These are phyloP conservation scores for Porogramme epimiltina DNA, from an alignment of 1,284 basidiomycete genomes.

Conservation along the genomic window DNA sequence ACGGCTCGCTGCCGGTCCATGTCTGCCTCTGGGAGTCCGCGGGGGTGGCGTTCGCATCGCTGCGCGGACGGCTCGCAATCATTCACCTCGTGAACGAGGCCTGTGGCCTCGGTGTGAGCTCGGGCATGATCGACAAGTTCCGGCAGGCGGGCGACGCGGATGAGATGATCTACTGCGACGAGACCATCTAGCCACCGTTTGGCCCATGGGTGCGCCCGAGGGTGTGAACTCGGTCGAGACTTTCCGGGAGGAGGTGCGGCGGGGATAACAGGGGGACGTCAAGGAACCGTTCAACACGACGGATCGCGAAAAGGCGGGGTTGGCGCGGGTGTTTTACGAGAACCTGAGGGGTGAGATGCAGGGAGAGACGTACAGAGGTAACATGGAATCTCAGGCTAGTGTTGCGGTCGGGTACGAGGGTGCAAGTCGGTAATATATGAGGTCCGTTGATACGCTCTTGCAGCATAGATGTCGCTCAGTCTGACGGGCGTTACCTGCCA, in stretches of 20 bases:
- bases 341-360: constrained; percentile 63
- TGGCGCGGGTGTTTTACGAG: constrained; percentile 74
- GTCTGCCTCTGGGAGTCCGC: constrained; percentile 86
- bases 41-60: constrained; percentile 67
- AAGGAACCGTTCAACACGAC: constrained; percentile 86
- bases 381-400: neutral
- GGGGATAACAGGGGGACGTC: constrained; percentile 78
- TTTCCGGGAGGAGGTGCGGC: constrained; percentile 76
- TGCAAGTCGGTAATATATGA: neutral
- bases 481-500: too few species aligned
- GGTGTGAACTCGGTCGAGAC: constrained; percentile 69
- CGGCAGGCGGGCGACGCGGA: constrained; percentile 69
- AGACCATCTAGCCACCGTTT: constrained; percentile 86
- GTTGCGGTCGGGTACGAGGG: constrained; percentile 15
- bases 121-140: constrained; percentile 81
- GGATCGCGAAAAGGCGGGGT: constrained; percentile 75
- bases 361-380: constrained; percentile 2
- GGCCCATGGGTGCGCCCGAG: constrained; percentile 72
- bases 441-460: neutral
- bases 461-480: too few species aligned
- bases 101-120: constrained; percentile 86
- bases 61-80: constrained; percentile 80
- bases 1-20: constrained; percentile 76
- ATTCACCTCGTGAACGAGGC: constrained; percentile 92
- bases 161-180: constrained; percentile 81